A percentile compares a stretch with the other conserved stretches of the same genome.
phyloP scores from a whole-genome alignment of 2,329 filamentous ascomycete species.

The Fusarium pseudocircinatum region DNA sequence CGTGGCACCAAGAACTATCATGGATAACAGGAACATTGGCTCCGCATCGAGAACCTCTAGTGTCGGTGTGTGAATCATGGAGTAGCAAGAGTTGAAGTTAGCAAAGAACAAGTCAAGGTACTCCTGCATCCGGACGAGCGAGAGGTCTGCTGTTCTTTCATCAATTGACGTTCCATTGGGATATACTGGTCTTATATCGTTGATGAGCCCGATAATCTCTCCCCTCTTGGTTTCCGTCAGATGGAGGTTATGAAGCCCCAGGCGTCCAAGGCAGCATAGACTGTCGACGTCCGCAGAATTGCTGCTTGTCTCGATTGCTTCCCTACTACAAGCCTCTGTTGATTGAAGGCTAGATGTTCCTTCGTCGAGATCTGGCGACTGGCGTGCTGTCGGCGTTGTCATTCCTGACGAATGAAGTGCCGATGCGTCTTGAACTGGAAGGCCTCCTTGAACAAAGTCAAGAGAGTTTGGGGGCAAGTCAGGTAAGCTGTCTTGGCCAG shows the following conservation, averaged over 20 bases:
- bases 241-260: background rate
- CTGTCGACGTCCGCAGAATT: background rate
- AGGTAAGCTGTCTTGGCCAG: fast-evolving
- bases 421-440: fast-evolving
- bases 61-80: background rate
- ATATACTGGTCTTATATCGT: background rate
- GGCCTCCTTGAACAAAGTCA: too few species aligned
- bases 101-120: background rate
- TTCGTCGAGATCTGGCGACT: fast-evolving
- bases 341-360: fast-evolving
- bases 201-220: background rate
- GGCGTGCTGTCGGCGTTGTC: fast-evolving
- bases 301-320: fast-evolving
- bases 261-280: background rate
- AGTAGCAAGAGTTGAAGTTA: background rate
- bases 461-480: fast-evolving
- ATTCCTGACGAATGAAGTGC: fast-evolving
- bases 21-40: background rate
- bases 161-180: background rate
- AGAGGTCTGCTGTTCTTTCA: background rate
- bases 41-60: background rate
- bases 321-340: fast-evolving
- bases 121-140: background rate
- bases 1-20: background rate
- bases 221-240: background rate